Evolutionary conservation across 169 alveolate species (phyloP).

Genomic region (Ichthyophthirius multifiliis): DNA sequence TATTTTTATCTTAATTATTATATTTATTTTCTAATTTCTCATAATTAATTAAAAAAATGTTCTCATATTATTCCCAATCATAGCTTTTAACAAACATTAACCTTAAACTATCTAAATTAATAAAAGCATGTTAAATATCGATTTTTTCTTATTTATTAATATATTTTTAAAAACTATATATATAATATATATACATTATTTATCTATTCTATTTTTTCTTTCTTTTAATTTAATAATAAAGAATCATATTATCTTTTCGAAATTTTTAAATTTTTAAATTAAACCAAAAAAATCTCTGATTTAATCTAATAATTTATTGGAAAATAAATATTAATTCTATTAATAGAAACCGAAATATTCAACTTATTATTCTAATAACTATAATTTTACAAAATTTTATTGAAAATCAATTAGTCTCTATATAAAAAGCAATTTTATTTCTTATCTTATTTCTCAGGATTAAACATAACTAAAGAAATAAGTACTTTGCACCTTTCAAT

Average conservation of each 20-base stretch:
- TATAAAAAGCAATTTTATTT: too few species aligned
- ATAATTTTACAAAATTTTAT: constrained; percentile 2
- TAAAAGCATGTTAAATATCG: constrained; percentile 10
- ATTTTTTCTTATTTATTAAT: neutral
- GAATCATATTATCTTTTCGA: constrained; percentile 35
- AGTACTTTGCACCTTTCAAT: constrained; percentile 24
- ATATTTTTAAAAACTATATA: constrained; percentile 3
- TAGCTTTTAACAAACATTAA: constrained; percentile 29
- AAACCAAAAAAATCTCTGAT: constrained; percentile 15
- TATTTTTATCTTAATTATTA: neutral
- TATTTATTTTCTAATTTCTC: constrained; percentile 7
- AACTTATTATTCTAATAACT: constrained; percentile 8
- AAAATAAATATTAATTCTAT: constrained; percentile 22
- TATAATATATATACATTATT: neutral
- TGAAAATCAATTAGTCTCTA: neutral
- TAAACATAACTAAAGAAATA: constrained; percentile 15
- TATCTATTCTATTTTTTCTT: neutral
- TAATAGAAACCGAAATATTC: constrained; percentile 15
- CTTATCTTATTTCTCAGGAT: constrained; percentile 1
- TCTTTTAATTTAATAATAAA: neutral
- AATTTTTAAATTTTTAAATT: constrained; percentile 25
- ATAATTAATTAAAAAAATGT: constrained; percentile 24
- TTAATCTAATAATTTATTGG: constrained; percentile 24
- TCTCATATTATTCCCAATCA: constrained; percentile 43
- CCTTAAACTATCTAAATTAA: constrained; percentile 31